Evolutionary conservation across 371 early-diverging fungal species (phyloP).

Genomic region (Phascolomyces articulosus): DNA sequence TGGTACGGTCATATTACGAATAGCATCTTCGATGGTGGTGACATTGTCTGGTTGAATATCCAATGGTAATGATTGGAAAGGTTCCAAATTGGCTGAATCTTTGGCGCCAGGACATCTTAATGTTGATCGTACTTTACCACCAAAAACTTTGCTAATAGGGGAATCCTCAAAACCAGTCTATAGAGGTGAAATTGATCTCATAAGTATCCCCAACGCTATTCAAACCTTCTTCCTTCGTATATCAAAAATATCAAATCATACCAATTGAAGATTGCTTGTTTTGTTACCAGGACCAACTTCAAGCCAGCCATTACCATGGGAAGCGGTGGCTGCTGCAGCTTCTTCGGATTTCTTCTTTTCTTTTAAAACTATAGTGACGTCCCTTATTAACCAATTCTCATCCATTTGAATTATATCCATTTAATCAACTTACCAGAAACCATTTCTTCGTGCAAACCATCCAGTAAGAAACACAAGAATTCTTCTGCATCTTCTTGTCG

Average conservation of each 20-base stretch:
- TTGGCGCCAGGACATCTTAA: slow-evolving; percentile 77
- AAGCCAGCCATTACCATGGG: slow-evolving; percentile 73
- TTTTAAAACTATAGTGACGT: slow-evolving; percentile 30
- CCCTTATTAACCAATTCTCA: too few species aligned
- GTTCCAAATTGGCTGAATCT: slow-evolving; percentile 86
- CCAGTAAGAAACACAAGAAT: slow-evolving; percentile 89
- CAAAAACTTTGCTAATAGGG: slow-evolving; percentile 88
- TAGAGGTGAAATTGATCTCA: too few species aligned
- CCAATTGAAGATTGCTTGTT: slow-evolving; percentile 49
- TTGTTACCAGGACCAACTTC: slow-evolving; percentile 91
- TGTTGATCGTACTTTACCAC: slow-evolving; percentile 81
- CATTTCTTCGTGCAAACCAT: slow-evolving; percentile 95
- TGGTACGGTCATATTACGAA: slow-evolving; percentile 73
- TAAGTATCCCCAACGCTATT: too few species aligned
- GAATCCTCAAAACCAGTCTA: slow-evolving; percentile 70
- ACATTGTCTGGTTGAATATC: slow-evolving; percentile 87
- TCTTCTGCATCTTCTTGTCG: slow-evolving; percentile 98
- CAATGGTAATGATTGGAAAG: slow-evolving; percentile 86
- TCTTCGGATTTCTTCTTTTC: slow-evolving; percentile 26
- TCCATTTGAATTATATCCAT: too few species aligned
- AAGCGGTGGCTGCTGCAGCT: slow-evolving; percentile 21
- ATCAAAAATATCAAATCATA: slow-evolving; percentile 8
- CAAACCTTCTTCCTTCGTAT: not conserved
- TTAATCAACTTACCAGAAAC: slow-evolving; percentile 39
- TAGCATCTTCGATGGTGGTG: slow-evolving; percentile 83